Evolutionary conservation across 1,139 yeast genomes (phyloP), one percentile per base, ranked within the genome.

Genomic region (Arxiozyma slooffiae): DNA sequence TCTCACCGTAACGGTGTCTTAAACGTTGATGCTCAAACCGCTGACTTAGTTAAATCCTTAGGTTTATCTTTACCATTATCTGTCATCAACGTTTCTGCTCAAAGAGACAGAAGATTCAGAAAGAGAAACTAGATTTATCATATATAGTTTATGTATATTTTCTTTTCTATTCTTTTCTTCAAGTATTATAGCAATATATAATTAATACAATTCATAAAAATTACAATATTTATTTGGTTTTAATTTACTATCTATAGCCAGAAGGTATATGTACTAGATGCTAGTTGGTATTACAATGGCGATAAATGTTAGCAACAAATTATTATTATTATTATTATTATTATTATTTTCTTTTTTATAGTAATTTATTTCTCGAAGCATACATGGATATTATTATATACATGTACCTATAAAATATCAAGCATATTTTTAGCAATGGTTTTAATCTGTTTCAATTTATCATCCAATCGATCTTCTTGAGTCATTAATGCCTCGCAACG

Each of bases 1-100:
- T 83, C 95, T 67, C 90, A 88, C 86, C 82, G 89, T 75, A 88
- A 88, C 78, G 90, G 90, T 75, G 94, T 86, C 73, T 87, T 94
- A 76, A 94, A 88, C 78, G 95, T 94, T 74, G 99, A 94, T 77
- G 81, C 87, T 73, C 97, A 90, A 79, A 92, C 98, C 71, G 90
- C 94, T 73, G 95, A 86, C 72, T 84, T 94, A 78, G 92, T 94
- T 72, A 88, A 89, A 80, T 72, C 90, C 67, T 83, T 94, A 72
- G 98, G 98, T 73, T 89, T 92, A 85, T 84, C 88, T 79, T 81
- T 90, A 71, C 96, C 97, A 71, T 77, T 88, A 71, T 83, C 84
- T 73, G 90, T 92, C 72, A 84, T 85, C 73, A 80, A 89, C 70
- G 89, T 92, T 73, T 84, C 96, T 74, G 82, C 96, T 72, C 88